Evolutionary conservation across 805 yeast species (phyloP).

Genomic region (Myxozyma kluyveri): DNA sequence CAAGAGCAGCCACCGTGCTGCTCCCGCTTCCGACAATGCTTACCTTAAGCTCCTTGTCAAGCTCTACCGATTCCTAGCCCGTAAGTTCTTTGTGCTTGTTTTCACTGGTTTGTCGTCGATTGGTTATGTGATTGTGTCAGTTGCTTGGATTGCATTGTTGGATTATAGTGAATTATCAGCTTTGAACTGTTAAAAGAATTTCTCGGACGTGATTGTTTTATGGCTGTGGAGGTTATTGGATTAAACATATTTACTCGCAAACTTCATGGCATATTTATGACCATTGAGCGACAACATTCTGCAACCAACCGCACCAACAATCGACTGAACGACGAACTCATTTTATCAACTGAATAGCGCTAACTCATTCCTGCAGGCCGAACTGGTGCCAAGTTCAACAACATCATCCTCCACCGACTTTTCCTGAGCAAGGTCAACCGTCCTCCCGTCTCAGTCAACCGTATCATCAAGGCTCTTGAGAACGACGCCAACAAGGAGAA

Average conservation of each 20-base stretch:
- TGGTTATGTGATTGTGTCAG: too few species aligned
- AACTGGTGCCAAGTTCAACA: constrained; percentile 97
- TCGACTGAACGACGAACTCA: too few species aligned
- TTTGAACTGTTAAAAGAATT: too few species aligned
- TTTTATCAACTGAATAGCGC: neutral
- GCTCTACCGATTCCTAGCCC: constrained; percentile 98
- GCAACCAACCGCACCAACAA: too few species aligned
- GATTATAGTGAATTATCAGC: too few species aligned
- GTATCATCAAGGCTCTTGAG: constrained; percentile 77
- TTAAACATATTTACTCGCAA: too few species aligned
- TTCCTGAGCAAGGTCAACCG: constrained; percentile 98
- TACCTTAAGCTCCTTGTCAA: constrained; percentile 97
- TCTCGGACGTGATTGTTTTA: too few species aligned
- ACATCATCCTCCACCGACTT: constrained; percentile 87
- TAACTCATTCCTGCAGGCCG: constrained; percentile 58
- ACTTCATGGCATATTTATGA: too few species aligned
- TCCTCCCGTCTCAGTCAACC: constrained; percentile 97
- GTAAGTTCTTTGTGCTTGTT: constrained; percentile 71
- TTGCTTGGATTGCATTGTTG: too few species aligned
- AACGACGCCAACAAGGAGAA: constrained; percentile 84
- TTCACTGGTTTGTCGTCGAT: too few species aligned
- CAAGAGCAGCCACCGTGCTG: constrained; percentile 94
- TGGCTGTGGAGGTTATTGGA: too few species aligned
- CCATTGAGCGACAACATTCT: too few species aligned
- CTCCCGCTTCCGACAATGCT: constrained; percentile 99